phyloP scores from a whole-genome alignment of 768 basidiomycete species.

The Clitopilus passeckerianus region DNA sequence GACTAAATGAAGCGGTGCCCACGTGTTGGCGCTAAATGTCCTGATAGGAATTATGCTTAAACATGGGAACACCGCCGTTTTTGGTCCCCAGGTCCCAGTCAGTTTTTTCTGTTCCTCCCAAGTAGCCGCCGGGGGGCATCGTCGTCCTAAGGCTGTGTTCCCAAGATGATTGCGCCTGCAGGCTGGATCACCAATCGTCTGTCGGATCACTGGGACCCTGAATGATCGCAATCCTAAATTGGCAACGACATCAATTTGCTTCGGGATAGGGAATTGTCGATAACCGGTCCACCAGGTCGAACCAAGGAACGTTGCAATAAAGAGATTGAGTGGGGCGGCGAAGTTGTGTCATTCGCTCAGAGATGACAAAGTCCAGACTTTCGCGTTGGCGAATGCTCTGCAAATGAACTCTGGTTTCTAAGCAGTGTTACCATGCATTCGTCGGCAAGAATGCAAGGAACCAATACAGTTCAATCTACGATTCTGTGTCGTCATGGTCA shows the following conservation, averaged over 20 bases:
- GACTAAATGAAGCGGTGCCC: conserved; percentile 18
- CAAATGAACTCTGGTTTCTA: neutral
- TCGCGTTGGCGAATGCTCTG: neutral
- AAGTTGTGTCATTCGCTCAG: neutral
- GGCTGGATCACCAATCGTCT: neutral
- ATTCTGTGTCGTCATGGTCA: neutral
- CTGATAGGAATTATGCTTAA: conserved; percentile 11
- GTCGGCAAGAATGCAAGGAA: neutral
- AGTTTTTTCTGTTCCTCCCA: conserved; percentile 17
- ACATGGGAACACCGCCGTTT: conserved; percentile 13
- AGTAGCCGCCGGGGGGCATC: conserved; percentile 17
- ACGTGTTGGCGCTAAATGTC: conserved; percentile 10
- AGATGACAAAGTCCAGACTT: neutral
- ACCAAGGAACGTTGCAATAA: neutral
- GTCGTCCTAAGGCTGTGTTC: neutral
- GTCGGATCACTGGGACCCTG: neutral
- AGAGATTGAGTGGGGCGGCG: neutral
- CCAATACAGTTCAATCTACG: neutral
- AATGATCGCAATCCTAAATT: neutral
- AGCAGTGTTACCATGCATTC: neutral
- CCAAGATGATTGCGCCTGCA: neutral
- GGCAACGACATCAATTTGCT: neutral
- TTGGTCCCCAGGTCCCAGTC: neutral
- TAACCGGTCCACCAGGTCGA: neutral
- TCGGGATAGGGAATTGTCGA: neutral